Conservation (phyloP, 2,329 filamentous ascomycete genomes). For the Podosphaera xanthii region DNA sequence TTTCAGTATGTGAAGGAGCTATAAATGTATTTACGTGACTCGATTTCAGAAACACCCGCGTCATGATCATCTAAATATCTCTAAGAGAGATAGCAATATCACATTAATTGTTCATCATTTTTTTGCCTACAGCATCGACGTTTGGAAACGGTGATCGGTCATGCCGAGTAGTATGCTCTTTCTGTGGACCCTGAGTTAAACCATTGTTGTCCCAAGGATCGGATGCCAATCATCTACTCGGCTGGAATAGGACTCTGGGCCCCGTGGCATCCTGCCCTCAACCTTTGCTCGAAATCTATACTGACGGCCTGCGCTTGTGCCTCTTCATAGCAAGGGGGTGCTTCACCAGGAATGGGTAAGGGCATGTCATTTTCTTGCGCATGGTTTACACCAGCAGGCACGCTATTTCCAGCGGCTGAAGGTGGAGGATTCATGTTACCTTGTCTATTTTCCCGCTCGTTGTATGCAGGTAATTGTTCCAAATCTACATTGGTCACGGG, state of each 20-base stretch:
- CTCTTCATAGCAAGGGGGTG: slow-evolving; percentile 80
- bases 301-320: slow-evolving; percentile 50
- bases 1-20: too few relatives aligned
- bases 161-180: too few relatives aligned
- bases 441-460: slow-evolving; percentile 3
- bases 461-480: slow-evolving; percentile 76
- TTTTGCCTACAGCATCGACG: too few relatives aligned
- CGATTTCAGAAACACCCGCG: too few relatives aligned
- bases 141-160: too few relatives aligned
- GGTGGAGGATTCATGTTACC: slow-evolving; percentile 7
- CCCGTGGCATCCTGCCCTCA: slow-evolving; percentile 33
- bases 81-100: too few relatives aligned
- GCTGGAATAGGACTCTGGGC: slow-evolving; percentile 26
- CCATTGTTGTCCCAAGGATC: too few relatives aligned
- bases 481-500: slow-evolving; percentile 46
- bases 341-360: slow-evolving; percentile 34
- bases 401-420: slow-evolving; percentile 9
- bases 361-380: slow-evolving; percentile 5
- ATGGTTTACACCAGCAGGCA: slow-evolving; percentile 8
- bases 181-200: too few relatives aligned
- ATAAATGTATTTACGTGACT: too few relatives aligned
- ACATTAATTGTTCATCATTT: too few relatives aligned
- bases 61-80: too few relatives aligned
- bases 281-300: slow-evolving; percentile 39
- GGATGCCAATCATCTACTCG: too few relatives aligned